A percentile compares a stretch with the other conserved stretches of the same genome.
Evolutionary conservation across 331 rosid genomes (phyloP).

Genomic region (Arachis monticola): DNA sequence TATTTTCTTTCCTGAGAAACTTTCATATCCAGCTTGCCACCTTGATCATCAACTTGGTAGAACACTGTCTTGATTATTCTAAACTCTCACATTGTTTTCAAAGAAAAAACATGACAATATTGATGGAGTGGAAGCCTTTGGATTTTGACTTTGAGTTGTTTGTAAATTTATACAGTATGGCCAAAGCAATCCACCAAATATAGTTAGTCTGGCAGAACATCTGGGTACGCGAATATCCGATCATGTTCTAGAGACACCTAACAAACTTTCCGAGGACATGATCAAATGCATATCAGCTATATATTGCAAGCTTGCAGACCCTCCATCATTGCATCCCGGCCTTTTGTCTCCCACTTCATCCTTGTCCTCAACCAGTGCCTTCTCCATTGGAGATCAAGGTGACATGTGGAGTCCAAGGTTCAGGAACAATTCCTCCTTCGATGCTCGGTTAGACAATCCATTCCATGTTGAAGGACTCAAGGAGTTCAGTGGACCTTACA

Average conservation of each 20-base stretch:
- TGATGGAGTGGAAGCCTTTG: conserved; percentile 16
- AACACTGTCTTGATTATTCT: background rate
- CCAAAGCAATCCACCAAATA: conserved; percentile 65
- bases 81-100: background rate
- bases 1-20: no score
- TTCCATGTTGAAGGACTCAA: conserved; percentile 86
- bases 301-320: conserved; percentile 90
- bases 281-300: conserved; percentile 87
- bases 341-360: conserved; percentile 87
- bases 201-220: conserved; percentile 94
- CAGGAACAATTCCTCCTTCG: conserved; percentile 80
- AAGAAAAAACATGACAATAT: conserved; percentile 1
- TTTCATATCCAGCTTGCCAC: background rate
- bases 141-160: conserved; percentile 43
- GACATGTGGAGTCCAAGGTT: conserved; percentile 88
- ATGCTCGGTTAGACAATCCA: conserved; percentile 81
- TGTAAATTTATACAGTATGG: conserved; percentile 61
- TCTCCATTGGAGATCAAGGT: conserved; percentile 73
- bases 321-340: conserved; percentile 71
- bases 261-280: conserved; percentile 91
- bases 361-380: conserved; percentile 71
- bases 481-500: conserved; percentile 97
- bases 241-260: conserved; percentile 75
- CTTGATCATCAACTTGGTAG: background rate
- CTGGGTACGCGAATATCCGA: conserved; percentile 89